Conservation (phyloP, 306 rosid genomes). For the Lathyrus tuberosus region DNA sequence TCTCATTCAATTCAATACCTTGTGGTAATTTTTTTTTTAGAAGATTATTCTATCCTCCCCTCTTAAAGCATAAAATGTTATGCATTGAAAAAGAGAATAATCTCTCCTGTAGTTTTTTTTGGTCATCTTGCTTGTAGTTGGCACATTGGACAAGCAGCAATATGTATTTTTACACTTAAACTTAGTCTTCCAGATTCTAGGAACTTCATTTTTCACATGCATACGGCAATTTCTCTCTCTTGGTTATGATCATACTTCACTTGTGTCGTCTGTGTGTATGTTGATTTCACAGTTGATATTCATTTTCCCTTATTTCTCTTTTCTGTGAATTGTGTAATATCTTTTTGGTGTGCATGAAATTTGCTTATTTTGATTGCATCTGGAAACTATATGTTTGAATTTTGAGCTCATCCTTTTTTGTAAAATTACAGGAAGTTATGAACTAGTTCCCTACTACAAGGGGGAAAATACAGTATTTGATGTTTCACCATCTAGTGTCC, state of each 20-base stretch:
- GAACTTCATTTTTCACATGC: slow-evolving; percentile 10
- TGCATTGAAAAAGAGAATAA: slow-evolving; percentile 20
- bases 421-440: slow-evolving; percentile 69
- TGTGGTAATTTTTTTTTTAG: slow-evolving; percentile 69
- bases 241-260: slow-evolving; percentile 23
- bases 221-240: slow-evolving; percentile 17
- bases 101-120: slow-evolving; percentile 17
- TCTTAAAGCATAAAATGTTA: slow-evolving; percentile 20
- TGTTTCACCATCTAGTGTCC: slow-evolving; percentile 80
- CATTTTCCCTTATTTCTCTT: slow-evolving; percentile 13
- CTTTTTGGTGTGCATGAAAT: slow-evolving; percentile 34
- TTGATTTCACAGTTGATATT: slow-evolving; percentile 18
- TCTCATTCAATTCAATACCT: slow-evolving; percentile 77
- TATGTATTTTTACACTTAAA: slow-evolving; percentile 30
- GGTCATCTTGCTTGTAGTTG: slow-evolving; percentile 18
- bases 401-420: slow-evolving; percentile 33
- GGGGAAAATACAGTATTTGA: slow-evolving; percentile 97
- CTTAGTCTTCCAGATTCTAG: slow-evolving; percentile 29
- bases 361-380: slow-evolving; percentile 36
- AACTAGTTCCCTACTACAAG: slow-evolving; percentile 91
- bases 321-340: slow-evolving; percentile 30
- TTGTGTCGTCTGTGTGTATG: slow-evolving; percentile 20
- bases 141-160: slow-evolving; percentile 24
- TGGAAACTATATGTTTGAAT: slow-evolving; percentile 21
- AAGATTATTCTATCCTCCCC: slow-evolving; percentile 25